Evolutionary conservation across 1,139 yeast species (phyloP).

Genomic region (Blastobotrys buckinghamii): DNA sequence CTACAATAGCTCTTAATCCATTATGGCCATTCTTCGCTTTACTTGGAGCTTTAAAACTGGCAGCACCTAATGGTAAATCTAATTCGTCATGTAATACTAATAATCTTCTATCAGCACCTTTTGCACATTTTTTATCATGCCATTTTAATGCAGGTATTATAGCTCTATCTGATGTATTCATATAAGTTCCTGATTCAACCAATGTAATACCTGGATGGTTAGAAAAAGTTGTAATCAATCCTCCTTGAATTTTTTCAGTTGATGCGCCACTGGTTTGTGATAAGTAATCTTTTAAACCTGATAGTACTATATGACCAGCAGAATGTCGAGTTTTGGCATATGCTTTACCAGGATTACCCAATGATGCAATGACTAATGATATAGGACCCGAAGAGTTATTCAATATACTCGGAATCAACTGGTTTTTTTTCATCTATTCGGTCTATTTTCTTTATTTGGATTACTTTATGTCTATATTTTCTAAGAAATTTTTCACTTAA

Average conservation of each 20-base stretch:
- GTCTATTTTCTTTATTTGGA: too few relatives aligned
- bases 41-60: slow-evolving; percentile 51
- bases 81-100: slow-evolving; percentile 74
- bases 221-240: slow-evolving; percentile 21
- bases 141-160: slow-evolving; percentile 39
- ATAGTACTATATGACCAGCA: slow-evolving; percentile 59
- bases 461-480: too few relatives aligned
- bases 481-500: neutral
- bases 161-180: slow-evolving; percentile 62
- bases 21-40: slow-evolving; percentile 73
- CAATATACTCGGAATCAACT: slow-evolving; percentile 3
- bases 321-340: slow-evolving; percentile 66
- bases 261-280: slow-evolving; percentile 15
- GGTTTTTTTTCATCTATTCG: slow-evolving; percentile 6
- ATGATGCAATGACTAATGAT: slow-evolving; percentile 33
- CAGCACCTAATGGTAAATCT: slow-evolving; percentile 55
- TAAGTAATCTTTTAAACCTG: slow-evolving; percentile 14
- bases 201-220: slow-evolving; percentile 27
- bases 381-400: slow-evolving; percentile 5
- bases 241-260: slow-evolving; percentile 8
- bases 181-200: slow-evolving; percentile 43
- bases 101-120: slow-evolving; percentile 30
- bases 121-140: slow-evolving; percentile 24
- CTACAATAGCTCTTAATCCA: slow-evolving; percentile 58
- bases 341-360: slow-evolving; percentile 73